These are phyloP conservation scores for Celoporthe dispersa DNA, from an alignment of 2,329 filamentous ascomycete species.

Conservation along the genomic window DNA sequence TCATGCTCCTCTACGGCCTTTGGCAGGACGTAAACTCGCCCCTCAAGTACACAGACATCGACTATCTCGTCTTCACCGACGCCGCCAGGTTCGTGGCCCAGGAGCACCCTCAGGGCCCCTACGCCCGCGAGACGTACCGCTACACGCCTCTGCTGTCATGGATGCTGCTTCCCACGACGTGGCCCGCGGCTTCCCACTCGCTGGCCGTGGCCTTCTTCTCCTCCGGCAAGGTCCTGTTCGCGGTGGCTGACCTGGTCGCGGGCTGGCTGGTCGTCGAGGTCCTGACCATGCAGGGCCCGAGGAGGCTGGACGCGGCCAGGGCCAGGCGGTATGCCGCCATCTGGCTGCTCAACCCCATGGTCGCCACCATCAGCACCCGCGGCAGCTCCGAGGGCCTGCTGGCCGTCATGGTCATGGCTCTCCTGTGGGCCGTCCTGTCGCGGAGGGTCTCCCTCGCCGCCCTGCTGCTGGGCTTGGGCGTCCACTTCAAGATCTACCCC, in stretches of 20 bases:
- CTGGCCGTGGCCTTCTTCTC: slow-evolving; percentile 63
- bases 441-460: slow-evolving; percentile 69
- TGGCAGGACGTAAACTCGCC: slow-evolving; percentile 92
- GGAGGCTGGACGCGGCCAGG: slow-evolving; percentile 51
- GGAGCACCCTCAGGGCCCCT: slow-evolving; percentile 68
- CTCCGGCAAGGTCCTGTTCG: slow-evolving; percentile 87
- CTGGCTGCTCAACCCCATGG: slow-evolving; percentile 98
- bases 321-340: slow-evolving; percentile 81
- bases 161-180: slow-evolving; percentile 82
- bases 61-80: slow-evolving; percentile 98
- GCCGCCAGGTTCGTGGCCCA: slow-evolving; percentile 76
- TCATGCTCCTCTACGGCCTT: slow-evolving; percentile 83
- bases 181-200: slow-evolving; percentile 41
- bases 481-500: slow-evolving; percentile 99
- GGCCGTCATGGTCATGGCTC: slow-evolving; percentile 78
- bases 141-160: slow-evolving; percentile 95
- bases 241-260: slow-evolving; percentile 78
- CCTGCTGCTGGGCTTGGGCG: slow-evolving; percentile 75
- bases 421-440: slow-evolving; percentile 81
- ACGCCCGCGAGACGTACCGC: slow-evolving; percentile 89
- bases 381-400: slow-evolving; percentile 92
- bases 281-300: slow-evolving; percentile 36
- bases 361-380: slow-evolving; percentile 92
- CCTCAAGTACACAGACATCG: slow-evolving; percentile 98
- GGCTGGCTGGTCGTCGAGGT: slow-evolving; percentile 72